phyloP scores from a whole-genome alignment of 768 basidiomycete species.

The Macrolepiota fuliginosa region DNA sequence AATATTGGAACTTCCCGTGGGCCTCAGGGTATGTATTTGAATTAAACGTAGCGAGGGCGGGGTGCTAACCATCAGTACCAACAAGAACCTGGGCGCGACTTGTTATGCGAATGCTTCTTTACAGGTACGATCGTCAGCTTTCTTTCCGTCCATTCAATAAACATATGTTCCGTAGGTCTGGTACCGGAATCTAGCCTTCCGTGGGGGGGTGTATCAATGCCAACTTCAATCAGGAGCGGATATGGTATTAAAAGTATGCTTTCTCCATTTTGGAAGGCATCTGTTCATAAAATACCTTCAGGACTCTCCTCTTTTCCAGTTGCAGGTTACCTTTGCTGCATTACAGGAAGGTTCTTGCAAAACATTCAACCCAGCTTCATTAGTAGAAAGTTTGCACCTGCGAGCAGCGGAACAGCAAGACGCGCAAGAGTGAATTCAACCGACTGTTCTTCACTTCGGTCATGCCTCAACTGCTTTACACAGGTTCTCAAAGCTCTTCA shows the following conservation, averaged over 20 bases:
- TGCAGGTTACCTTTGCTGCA: constrained; percentile 81
- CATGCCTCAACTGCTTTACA: neutral
- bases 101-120: constrained; percentile 97
- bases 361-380: constrained; percentile 79
- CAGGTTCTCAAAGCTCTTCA: constrained; percentile 94
- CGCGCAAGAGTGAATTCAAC: constrained; percentile 78
- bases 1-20: constrained; percentile 62
- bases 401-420: constrained; percentile 90
- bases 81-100: constrained; percentile 98
- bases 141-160: neutral
- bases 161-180: constrained; percentile 60
- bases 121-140: constrained; percentile 49
- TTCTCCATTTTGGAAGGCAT: neutral
- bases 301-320: constrained; percentile 78
- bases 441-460: constrained; percentile 6
- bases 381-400: constrained; percentile 83
- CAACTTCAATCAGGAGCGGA: constrained; percentile 52
- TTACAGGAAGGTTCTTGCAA: constrained; percentile 69
- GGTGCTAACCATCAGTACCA: constrained; percentile 3
- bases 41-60: neutral
- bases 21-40: constrained; percentile 57
- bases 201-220: constrained; percentile 80
- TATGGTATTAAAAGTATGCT: constrained; percentile 35
- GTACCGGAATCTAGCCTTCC: constrained; percentile 84
- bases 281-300: constrained; percentile 22